Conservation (phyloP, 139 green algal species). For the Eudorina sp. region DNA sequence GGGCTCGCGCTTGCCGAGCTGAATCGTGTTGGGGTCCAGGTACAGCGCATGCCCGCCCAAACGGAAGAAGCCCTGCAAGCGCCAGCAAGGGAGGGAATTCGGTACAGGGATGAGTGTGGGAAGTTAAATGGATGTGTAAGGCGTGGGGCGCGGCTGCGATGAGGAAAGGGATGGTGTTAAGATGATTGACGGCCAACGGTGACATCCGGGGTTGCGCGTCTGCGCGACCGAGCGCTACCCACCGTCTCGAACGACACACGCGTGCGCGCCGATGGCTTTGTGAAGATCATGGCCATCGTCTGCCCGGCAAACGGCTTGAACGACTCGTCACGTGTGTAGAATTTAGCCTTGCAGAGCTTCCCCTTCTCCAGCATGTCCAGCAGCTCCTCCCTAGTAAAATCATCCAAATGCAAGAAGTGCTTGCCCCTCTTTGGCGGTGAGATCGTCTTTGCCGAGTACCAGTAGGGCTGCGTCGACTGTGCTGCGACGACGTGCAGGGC, state of each 20-base stretch:
- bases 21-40: slow-evolving; percentile 94
- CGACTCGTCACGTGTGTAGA: slow-evolving; percentile 84
- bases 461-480: slow-evolving; percentile 39
- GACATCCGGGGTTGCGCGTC: too few relatives aligned
- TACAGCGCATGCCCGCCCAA: slow-evolving; percentile 97
- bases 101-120: too few relatives aligned
- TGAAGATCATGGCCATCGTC: slow-evolving; percentile 99
- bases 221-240: too few relatives aligned
- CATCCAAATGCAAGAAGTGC: slow-evolving; percentile 97
- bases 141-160: too few relatives aligned
- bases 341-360: slow-evolving; percentile 83
- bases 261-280: slow-evolving; percentile 97
- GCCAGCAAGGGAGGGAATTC: too few relatives aligned
- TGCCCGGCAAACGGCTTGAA: slow-evolving; percentile 95
- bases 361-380: slow-evolving; percentile 87
- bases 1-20: slow-evolving; percentile 96
- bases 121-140: too few relatives aligned
- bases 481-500: slow-evolving; percentile 33
- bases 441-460: slow-evolving; percentile 46
- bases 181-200: too few relatives aligned
- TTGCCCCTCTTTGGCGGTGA: slow-evolving; percentile 61
- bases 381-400: slow-evolving; percentile 93
- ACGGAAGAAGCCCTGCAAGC: slow-evolving; percentile 89
- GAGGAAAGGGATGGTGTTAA: too few relatives aligned
- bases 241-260: slow-evolving; percentile 98